Evolutionary conservation across 2,329 filamentous ascomycete species (phyloP).

Genomic region (Exophiala mesophila): DNA sequence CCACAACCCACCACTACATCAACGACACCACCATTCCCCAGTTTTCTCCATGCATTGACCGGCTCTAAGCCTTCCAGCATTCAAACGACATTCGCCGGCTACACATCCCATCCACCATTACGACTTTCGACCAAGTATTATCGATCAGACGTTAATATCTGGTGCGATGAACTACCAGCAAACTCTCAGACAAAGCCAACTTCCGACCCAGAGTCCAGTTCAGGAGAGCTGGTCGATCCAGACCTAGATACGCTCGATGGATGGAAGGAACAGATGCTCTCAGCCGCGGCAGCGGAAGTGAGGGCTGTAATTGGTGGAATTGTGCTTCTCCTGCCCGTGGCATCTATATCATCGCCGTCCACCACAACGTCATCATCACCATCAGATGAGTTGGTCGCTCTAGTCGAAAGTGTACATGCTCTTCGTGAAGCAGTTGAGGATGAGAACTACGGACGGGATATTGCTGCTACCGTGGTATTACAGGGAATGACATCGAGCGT

Average conservation of each 20-base stretch:
- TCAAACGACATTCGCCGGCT: constrained; percentile 38
- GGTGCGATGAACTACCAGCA: constrained; percentile 45
- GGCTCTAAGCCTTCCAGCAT: constrained; percentile 18
- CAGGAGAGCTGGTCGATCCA: not conserved
- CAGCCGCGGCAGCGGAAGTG: constrained; percentile 39
- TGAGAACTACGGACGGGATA: constrained; percentile 33
- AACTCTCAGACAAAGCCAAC: no score
- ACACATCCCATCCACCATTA: constrained; percentile 42
- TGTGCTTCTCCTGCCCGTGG: constrained; percentile 34
- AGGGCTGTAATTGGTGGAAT: constrained; percentile 43
- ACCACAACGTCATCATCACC: no score
- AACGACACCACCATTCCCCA: constrained; percentile 17
- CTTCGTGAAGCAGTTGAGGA: constrained; percentile 40
- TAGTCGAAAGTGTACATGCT: constrained; percentile 35
- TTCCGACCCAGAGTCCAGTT: not conserved
- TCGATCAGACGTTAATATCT: constrained; percentile 39
- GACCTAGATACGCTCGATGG: constrained; percentile 6
- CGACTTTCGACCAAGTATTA: constrained; percentile 42
- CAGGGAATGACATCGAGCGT: constrained; percentile 4
- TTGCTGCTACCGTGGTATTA: constrained; percentile 14
- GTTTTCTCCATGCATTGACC: constrained; percentile 23
- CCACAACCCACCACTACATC: constrained; percentile 10
- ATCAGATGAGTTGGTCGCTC: constrained; percentile 25
- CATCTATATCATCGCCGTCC: constrained; percentile 1
- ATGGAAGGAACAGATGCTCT: constrained; percentile 41